Evolutionary conservation across 169 alveolate genomes (phyloP).

Genomic region (Cytauxzoon felis): DNA sequence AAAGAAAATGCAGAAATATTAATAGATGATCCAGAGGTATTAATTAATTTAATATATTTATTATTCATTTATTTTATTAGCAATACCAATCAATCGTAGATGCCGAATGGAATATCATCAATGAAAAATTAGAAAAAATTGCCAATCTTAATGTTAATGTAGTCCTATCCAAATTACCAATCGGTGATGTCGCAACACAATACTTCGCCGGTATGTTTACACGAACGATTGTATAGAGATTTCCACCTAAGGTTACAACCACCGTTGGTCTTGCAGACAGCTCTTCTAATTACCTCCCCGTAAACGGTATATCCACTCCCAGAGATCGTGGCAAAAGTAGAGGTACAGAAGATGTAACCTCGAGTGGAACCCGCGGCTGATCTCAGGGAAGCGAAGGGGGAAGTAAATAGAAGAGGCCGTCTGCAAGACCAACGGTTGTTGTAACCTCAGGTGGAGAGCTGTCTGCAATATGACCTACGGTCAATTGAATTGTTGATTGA

Average conservation of each 20-base stretch:
- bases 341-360: too few relatives aligned
- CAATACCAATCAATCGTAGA: slow-evolving; percentile 92
- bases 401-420: too few relatives aligned
- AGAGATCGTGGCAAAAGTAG: too few relatives aligned
- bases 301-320: too few relatives aligned
- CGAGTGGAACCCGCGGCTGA: too few relatives aligned
- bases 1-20: slow-evolving; percentile 98
- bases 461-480: slow-evolving; percentile 29
- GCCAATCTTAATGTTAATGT: slow-evolving; percentile 90
- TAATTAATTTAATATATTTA: not conserved
- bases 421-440: too few relatives aligned
- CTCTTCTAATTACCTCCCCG: too few relatives aligned
- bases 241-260: too few relatives aligned
- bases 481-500: not conserved
- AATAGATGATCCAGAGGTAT: slow-evolving; percentile 79
- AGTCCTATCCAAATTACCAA: slow-evolving; percentile 93
- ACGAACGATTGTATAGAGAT: slow-evolving; percentile 27
- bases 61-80: slow-evolving; percentile 50
- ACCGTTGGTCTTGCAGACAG: too few relatives aligned
- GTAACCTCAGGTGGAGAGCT: too few relatives aligned
- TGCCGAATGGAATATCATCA: slow-evolving; percentile 97
- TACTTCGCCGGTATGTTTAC: slow-evolving; percentile 94
- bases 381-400: too few relatives aligned
- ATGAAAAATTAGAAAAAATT: slow-evolving; percentile 90
- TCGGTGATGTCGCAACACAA: slow-evolving; percentile 99